Conservation (phyloP, 495 filamentous ascomycete species). For the Penicillium silybi region DNA sequence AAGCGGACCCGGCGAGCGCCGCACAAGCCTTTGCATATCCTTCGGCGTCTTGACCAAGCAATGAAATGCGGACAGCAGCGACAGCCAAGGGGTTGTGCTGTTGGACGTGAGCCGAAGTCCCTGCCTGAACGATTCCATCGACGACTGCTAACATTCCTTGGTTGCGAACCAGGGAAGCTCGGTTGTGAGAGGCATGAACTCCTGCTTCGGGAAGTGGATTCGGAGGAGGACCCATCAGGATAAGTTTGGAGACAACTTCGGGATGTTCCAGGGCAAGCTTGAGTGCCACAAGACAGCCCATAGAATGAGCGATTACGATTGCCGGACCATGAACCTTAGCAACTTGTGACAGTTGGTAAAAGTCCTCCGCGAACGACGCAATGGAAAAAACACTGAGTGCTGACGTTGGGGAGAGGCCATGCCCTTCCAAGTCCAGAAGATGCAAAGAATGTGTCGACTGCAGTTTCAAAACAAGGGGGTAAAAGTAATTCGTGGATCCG, state of each 20-base stretch:
- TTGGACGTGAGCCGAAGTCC: conserved; percentile 33
- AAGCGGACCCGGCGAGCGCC: conserved; percentile 40
- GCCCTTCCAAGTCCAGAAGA: conserved; percentile 52
- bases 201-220: conserved; percentile 35
- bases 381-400: conserved; percentile 33
- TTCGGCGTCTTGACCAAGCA: conserved; percentile 46
- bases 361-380: conserved; percentile 38
- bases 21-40: conserved; percentile 53
- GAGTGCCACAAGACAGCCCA: conserved; percentile 45
- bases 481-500: conserved; percentile 37
- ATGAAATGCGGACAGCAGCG: conserved; percentile 36
- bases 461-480: conserved; percentile 32
- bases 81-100: conserved; percentile 31
- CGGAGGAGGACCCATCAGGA: conserved; percentile 41
- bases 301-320: conserved; percentile 41
- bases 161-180: conserved; percentile 37
- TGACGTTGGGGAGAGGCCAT: conserved; percentile 46
- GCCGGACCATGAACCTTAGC: conserved; percentile 11
- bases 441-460: conserved; percentile 30
- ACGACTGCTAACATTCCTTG: conserved; percentile 41
- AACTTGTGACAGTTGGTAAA: conserved; percentile 30
- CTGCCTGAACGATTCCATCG: conserved; percentile 29
- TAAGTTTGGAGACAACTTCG: conserved; percentile 32
- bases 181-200: conserved; percentile 20
- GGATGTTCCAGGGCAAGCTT: conserved; percentile 36